Evolutionary conservation across 2,329 filamentous ascomycete genomes (phyloP).

Genomic region (Amauroascus verrucosus): DNA sequence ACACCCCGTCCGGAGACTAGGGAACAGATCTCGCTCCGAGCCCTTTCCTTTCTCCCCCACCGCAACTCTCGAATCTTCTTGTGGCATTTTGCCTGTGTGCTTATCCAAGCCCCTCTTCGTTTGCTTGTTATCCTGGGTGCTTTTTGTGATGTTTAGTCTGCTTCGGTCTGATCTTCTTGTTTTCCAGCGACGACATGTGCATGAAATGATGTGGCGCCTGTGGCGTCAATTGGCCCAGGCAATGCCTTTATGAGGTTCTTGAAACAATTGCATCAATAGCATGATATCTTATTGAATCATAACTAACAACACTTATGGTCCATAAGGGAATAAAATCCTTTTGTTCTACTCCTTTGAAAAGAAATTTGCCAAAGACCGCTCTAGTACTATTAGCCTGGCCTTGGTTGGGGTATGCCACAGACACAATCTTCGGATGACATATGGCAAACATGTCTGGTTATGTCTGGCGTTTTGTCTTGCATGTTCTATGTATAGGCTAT

Average conservation of each 20-base stretch:
- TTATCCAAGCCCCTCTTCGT: not conserved
- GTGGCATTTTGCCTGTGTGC: not conserved
- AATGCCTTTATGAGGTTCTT: conserved; percentile 5
- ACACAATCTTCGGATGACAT: too few relatives aligned
- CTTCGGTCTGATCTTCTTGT: conserved; percentile 6
- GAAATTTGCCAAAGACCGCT: too few relatives aligned
- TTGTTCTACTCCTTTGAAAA: too few relatives aligned
- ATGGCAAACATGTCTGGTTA: too few relatives aligned
- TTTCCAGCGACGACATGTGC: conserved; percentile 8
- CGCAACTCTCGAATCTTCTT: not conserved
- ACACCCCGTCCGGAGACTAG: not conserved
- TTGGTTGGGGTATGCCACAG: too few relatives aligned
- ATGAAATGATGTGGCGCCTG: conserved; percentile 8
- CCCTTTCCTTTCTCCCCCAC: not conserved
- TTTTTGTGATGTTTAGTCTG: not conserved
- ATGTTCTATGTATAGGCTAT: too few relatives aligned
- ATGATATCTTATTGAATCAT: conserved; percentile 3
- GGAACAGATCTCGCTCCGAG: not conserved
- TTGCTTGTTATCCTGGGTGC: not conserved
- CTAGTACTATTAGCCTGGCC: too few relatives aligned
- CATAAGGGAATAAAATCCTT: not conserved
- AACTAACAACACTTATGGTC: not conserved
- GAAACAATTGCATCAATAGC: conserved; percentile 5
- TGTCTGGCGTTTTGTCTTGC: too few relatives aligned
- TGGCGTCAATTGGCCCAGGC: conserved; percentile 1